phyloP scores from a whole-genome alignment of 305 asterid species.

The Ajuga reptans region DNA sequence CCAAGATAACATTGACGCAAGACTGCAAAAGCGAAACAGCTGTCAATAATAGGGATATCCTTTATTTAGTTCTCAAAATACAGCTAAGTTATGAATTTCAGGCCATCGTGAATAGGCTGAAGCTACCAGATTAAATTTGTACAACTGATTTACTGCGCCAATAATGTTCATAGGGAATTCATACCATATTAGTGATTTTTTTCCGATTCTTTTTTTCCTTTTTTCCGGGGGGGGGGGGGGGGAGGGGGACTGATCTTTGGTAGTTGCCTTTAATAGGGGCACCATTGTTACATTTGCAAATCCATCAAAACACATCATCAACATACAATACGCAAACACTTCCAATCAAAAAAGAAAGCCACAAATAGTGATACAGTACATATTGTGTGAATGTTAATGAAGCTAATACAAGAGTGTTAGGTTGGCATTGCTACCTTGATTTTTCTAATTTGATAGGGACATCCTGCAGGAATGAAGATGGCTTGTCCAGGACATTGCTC shows the following conservation, averaged over 20 bases:
- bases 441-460: conserved; percentile 83
- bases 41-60: conserved; percentile 14
- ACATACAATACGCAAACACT: neutral
- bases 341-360: neutral
- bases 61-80: conserved; percentile 7
- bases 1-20: conserved; percentile 62
- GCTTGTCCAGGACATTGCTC: conserved; percentile 86
- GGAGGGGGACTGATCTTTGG: neutral
- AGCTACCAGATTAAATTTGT: neutral
- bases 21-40: conserved; percentile 47
- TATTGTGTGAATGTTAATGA: neutral
- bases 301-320: neutral
- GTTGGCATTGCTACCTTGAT: conserved; percentile 44
- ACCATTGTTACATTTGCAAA: neutral
- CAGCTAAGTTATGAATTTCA: neutral
- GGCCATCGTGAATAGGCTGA: neutral
- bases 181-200: neutral
- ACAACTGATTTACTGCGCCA: neutral
- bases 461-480: conserved; percentile 93
- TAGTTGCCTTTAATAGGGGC: neutral
- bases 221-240: too few species aligned
- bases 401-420: neutral
- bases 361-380: neutral
- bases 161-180: neutral
- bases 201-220: too few species aligned